Base-by-base conservation (phyloP, 2,329 filamentous ascomycete genomes). In the Metarhizium robertsii region DNA sequence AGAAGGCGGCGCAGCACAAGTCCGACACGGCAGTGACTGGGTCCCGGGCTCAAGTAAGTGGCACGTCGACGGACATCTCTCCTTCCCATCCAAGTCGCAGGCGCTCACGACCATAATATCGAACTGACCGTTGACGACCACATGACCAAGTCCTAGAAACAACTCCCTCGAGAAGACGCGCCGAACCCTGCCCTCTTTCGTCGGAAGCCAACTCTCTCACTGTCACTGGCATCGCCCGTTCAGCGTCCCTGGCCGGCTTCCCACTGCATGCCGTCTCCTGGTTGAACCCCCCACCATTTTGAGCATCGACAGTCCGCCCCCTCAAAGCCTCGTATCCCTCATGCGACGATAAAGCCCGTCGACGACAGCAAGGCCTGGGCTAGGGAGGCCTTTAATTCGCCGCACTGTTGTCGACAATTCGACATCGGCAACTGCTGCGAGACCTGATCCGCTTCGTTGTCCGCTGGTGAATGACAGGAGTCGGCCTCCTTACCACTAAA, bases 321-420 rank as follows among this genome's bases (percentile, higher is more conserved):
- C 45, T 48, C 8, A 42, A 45, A 45, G 52, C 42, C 52, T 47
- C 36, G 52, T 14, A 38, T 20, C 40, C 57, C 54, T 30, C 55
- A 70, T 70, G 68, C 67, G 66, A 68, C 68, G 61, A 67, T 66
- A 67, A 61, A 59, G 59, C 62, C 58, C 60, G 49, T 49, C 54
- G 49, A 66, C 55, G 49, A 66, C 56, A 52, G 40, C 18, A 49
- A 52, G 56, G 54, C 61, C 60, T 62, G 61, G 62, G 63, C 65
- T 64, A 63, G 66, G 63, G 68, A 69, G 67, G 64, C 65, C 64
- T 64, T 61, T 61, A 60, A 54, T 62, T 61, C 63, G 66, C 56
- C 64, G 62, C 54, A 58, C 54, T 58, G 58, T 59, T 53, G 59
- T 60, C 59, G 57, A 64, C 55, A 55, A 57, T 54, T 57, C 57